Evolutionary conservation across 1,284 basidiomycete species (phyloP), one percentile per base, ranked within the genome.

Genomic region (Trametes pubescens): DNA sequence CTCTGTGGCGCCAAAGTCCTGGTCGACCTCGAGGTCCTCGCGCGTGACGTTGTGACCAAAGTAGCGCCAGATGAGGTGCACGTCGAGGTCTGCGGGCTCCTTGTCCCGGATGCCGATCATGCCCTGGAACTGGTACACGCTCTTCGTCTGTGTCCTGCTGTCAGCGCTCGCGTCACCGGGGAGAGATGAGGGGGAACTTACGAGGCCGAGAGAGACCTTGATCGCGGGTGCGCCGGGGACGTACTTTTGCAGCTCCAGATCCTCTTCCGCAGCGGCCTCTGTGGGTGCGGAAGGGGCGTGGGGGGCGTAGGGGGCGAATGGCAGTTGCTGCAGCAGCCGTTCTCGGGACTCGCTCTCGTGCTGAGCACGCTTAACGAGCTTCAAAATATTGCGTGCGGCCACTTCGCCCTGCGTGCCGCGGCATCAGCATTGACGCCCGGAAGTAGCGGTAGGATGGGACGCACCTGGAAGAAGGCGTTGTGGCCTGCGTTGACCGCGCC

Each of bases 401-500:
- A 86, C 76, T 59, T 83, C 82, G 5, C 76, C 84, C 79, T 82
- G 67, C 16, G 29, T 35, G 18, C 9, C 22, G 4, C 5, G 7
- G 46, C 57, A 59, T 46, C 47, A n/a, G 26, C 52, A 34, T n/a
- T n/a, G n/a, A n/a, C n/a, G n/a, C n/a, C n/a, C n/a, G n/a, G n/a
- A n/a, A n/a, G n/a, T n/a, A n/a, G n/a, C n/a, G n/a, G n/a, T n/a
- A n/a, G n/a, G n/a, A n/a, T n/a, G n/a, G n/a, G 43, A 54, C 58
- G 46, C 34, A 81, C 86, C 77, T 89, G 87, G 63, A 79, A 83
- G 71, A 86, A 88, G 1, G 90, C 89, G 35, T 84, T 90, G 74
- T 93, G 89, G 0, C 92, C 90, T 6, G 90, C 89, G 57, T 88
- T 85, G 56, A 88, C 84, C 0, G 88, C 89, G 4, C 87, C 88